These are phyloP conservation scores for Trichoderma guizhouense DNA, from an alignment of 2,329 filamentous ascomycete genomes.

Conservation along the genomic window DNA sequence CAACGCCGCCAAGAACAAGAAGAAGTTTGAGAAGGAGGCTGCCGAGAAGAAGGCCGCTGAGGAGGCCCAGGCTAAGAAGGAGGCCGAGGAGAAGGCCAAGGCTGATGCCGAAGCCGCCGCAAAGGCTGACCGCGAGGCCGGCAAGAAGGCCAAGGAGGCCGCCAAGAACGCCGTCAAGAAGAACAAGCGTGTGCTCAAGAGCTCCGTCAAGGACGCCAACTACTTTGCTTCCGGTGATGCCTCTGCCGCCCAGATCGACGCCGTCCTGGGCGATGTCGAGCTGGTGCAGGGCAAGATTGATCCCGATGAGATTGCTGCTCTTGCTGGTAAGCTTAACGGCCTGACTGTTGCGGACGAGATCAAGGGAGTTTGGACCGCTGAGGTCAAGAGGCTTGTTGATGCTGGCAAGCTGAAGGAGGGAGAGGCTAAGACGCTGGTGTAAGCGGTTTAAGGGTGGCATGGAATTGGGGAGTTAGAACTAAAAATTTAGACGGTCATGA, in stretches of 20 bases:
- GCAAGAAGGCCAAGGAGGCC: constrained; percentile 97
- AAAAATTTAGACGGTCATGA: constrained; percentile 2
- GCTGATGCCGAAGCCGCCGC: constrained; percentile 84
- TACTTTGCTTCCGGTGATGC: constrained; percentile 80
- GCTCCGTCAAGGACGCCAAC: constrained; percentile 93
- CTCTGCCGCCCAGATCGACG: constrained; percentile 74
- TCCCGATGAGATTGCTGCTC: constrained; percentile 78
- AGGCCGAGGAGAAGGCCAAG: constrained; percentile 73
- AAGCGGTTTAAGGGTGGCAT: constrained; percentile 16
- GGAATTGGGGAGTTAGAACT: constrained; percentile 1
- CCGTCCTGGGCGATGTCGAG: constrained; percentile 81
- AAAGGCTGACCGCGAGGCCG: constrained; percentile 76
- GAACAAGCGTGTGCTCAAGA: constrained; percentile 97
- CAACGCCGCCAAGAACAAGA: constrained; percentile 94
- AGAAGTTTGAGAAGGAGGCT: constrained; percentile 83
- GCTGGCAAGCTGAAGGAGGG: constrained; percentile 84
- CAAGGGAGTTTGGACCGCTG: constrained; percentile 75
- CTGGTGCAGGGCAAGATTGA: constrained; percentile 84
- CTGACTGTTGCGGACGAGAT: constrained; percentile 80
- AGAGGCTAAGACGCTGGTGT: constrained; percentile 66
- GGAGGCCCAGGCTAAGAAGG: constrained; percentile 78
- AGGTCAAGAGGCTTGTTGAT: constrained; percentile 73
- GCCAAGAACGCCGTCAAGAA: constrained; percentile 99
- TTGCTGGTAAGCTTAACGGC: constrained; percentile 76
- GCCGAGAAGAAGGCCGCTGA: constrained; percentile 84